phyloP scores from a whole-genome alignment of 2,329 filamentous ascomycete species.

The Talaromyces verruculosus region DNA sequence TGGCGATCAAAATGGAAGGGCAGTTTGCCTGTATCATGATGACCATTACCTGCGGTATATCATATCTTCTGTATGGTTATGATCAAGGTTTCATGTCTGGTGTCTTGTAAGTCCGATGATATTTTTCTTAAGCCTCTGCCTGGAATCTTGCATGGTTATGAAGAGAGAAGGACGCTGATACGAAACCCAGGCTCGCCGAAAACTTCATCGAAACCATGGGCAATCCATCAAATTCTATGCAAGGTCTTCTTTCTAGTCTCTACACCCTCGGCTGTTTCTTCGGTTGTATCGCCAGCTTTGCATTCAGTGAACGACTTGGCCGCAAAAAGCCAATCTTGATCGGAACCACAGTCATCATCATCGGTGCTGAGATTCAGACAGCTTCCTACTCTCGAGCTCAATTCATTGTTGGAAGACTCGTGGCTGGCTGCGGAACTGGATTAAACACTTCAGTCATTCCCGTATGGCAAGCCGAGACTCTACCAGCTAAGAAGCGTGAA shows the following conservation, averaged over 20 bases:
- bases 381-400: slow-evolving; percentile 32
- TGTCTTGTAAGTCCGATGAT: slow-evolving; percentile 22
- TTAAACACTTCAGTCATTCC: slow-evolving; percentile 39
- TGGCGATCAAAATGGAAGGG: slow-evolving; percentile 9
- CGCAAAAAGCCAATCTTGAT: slow-evolving; percentile 28
- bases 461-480: slow-evolving; percentile 21
- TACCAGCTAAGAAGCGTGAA: slow-evolving; percentile 19
- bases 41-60: slow-evolving; percentile 13
- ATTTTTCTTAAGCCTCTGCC: too few relatives aligned
- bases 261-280: slow-evolving; percentile 32
- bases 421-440: slow-evolving; percentile 48
- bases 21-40: slow-evolving; percentile 8
- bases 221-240: slow-evolving; percentile 18
- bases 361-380: slow-evolving; percentile 32
- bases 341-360: slow-evolving; percentile 27
- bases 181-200: background rate
- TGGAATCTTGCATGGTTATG: too few relatives aligned
- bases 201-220: slow-evolving; percentile 27
- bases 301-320: slow-evolving; percentile 26
- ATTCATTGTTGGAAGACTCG: slow-evolving; percentile 47
- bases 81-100: slow-evolving; percentile 24
- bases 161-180: background rate
- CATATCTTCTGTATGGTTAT: slow-evolving; percentile 15
- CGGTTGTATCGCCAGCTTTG: slow-evolving; percentile 28
- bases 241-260: slow-evolving; percentile 19